Evolutionary conservation across 805 yeast species (phyloP), one percentile per base, ranked within the genome.

Genomic region (Ogataea salicorniae): DNA sequence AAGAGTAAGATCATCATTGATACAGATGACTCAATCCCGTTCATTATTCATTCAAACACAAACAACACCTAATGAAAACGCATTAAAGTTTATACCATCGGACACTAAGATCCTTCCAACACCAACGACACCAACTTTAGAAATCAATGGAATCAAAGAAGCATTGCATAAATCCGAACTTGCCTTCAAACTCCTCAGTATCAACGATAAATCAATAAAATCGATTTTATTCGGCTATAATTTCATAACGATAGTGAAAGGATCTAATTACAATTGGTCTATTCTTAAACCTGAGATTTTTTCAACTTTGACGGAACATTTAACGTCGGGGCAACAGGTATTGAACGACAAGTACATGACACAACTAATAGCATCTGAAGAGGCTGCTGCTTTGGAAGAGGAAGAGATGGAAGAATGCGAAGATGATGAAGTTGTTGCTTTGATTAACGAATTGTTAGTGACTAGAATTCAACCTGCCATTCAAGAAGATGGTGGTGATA

Each of bases 401-500:
- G 95, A 84, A 43, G 95, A 84, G 42, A 87, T 82, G 43, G 90
- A 85, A 48, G 74, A 26, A 26, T 26, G 6, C 31, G 31, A 26
- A 26, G 31, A 26, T 26, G 31, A 77, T 46, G 98, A 92, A 67
- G 79, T 89, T 2, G 85, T 89, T 39, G 81, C 87, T 31, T 85
- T 91, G 85, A 89, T 94, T 60, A 87, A 89, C 58, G 98, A 94
- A 62, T 75, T 94, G 47, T 84, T 95, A 47, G 95, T 87, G 51
- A 94, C 99, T 2, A 81, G 97, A 63, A 91, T 94, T 44, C 83
- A 97, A 61, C 99, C 99, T 1, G 97, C 98, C 1, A 90, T 94
- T 48, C 96, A 90, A 70, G 99, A 94, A 60, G 99, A 94, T 61
- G 99, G 99, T 52, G 99, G 99, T 34, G 98, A 94, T 62, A 83